Evolutionary conservation across 2,329 filamentous ascomycete genomes (phyloP), one percentile per base, ranked within the genome.

Genomic region (Hypoxylon sp.): DNA sequence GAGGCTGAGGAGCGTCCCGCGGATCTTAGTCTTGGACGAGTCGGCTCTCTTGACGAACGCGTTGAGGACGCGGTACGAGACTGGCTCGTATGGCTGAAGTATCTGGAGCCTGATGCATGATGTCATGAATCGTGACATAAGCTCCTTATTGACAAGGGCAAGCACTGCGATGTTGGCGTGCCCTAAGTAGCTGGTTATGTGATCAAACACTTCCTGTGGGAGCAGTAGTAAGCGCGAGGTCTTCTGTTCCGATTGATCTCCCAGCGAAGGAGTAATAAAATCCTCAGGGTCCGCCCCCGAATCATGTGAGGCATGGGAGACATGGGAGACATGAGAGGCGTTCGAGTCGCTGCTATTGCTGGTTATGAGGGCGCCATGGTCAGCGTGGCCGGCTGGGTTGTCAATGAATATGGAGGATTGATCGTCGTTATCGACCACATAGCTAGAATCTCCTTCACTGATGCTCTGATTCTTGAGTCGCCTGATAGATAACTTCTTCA

Each of bases 81-180:
- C 17, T n/a, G 59, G 51, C 4, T 63, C 61, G 10, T 63, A 50
- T 6, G 61, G 42, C 2, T 37, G 48, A 11, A 60, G 1, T 17
- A 70, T 46, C 1, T 58, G 46, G 13, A 59, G 22, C 35, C 7
- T 50, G 10, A 20, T 11, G 27, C 64, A 64, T 8, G 64, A 69
- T 31, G 31, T 53, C 55, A 71, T 56, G 59, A 76, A 76, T 5
- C 73, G 72, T 5, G 14, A 17, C 53, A 74, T 61, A 2, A 75
- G 60, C 48, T 75, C 72, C 65, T 76, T 75, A 57, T 74, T 76
- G 35, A 72, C 67, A n/a, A 76, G 69, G 13, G 74, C 71, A n/a
- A 76, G 67, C 4, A 72, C 17, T 13, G 66, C 66, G 8, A 75
- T 71, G 31, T 73, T 46, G 10, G 72, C 66, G 3, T 68, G 62